Percentiles rank a stretch among this genome's conserved stretches.
phyloP scores from a whole-genome alignment of 441 rosid genomes.

The Flueggea neowawraea region DNA sequence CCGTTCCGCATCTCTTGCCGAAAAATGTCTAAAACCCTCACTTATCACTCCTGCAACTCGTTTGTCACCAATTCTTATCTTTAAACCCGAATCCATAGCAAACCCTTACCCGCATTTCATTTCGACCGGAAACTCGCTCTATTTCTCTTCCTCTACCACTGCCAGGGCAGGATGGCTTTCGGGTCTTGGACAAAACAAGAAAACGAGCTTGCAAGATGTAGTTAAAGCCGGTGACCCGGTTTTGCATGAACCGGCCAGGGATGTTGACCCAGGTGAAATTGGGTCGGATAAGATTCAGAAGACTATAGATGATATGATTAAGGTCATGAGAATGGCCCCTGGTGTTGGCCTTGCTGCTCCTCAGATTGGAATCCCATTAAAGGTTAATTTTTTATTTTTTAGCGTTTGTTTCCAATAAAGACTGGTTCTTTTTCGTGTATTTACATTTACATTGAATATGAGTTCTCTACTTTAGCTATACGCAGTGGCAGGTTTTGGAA shows the following conservation, averaged over 20 bases:
- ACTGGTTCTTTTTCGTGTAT: no score
- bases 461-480: no score
- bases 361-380: slow-evolving; percentile 83
- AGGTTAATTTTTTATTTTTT: slow-evolving; percentile 36
- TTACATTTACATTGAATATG: no score
- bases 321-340: slow-evolving; percentile 77
- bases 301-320: slow-evolving; percentile 76
- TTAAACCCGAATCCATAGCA: slow-evolving; percentile 5
- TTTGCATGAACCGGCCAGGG: slow-evolving; percentile 75
- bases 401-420: background rate
- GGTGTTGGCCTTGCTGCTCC: slow-evolving; percentile 99
- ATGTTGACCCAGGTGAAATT: slow-evolving; percentile 68
- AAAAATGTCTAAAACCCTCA: slow-evolving; percentile 16
- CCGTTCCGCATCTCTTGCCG: slow-evolving; percentile 36
- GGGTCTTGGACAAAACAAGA: slow-evolving; percentile 71
- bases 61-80: background rate
- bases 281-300: slow-evolving; percentile 81
- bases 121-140: slow-evolving; percentile 21
- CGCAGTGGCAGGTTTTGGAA: no score
- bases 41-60: slow-evolving; percentile 7
- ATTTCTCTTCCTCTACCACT: slow-evolving; percentile 26
- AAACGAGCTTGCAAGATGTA: slow-evolving; percentile 49
- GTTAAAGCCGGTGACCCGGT: slow-evolving; percentile 92
- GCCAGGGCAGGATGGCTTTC: slow-evolving; percentile 88
- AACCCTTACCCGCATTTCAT: no score